phyloP scores from a whole-genome alignment of 495 filamentous ascomycete species.

The Penicillium subrubescens region DNA sequence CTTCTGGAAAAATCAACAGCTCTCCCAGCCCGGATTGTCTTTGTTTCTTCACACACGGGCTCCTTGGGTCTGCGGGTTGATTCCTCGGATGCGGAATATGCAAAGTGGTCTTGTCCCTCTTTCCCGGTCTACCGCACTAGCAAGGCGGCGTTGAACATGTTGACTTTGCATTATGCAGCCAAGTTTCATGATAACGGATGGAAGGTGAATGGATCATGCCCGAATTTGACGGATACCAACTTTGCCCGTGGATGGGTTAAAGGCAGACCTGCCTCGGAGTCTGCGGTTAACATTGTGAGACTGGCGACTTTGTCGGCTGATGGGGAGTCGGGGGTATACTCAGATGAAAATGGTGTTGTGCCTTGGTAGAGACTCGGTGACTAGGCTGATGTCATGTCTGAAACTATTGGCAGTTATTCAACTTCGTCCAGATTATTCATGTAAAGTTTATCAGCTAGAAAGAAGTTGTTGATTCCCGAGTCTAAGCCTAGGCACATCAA shows the following conservation, averaged over 20 bases:
- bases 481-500: conserved; percentile 16
- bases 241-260: conserved; percentile 18
- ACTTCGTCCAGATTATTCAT: background rate
- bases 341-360: conserved; percentile 25
- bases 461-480: conserved; percentile 1
- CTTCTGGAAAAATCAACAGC: conserved; percentile 41
- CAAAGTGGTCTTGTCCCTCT: conserved; percentile 12
- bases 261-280: conserved; percentile 23
- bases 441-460: background rate
- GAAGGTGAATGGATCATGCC: conserved; percentile 32
- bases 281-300: conserved; percentile 29
- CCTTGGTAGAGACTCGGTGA: conserved; percentile 21
- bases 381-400: background rate
- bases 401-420: background rate
- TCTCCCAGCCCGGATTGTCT: conserved; percentile 41
- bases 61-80: conserved; percentile 28
- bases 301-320: conserved; percentile 25
- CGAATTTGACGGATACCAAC: conserved; percentile 28
- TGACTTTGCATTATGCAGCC: conserved; percentile 30
- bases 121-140: conserved; percentile 31
- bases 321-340: conserved; percentile 28
- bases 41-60: conserved; percentile 40
- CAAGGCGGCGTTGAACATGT: conserved; percentile 47
- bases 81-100: conserved; percentile 7
- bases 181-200: conserved; percentile 26